A percentile compares a stretch with the other conserved stretches of the same genome.
Conservation (phyloP, 2,329 filamentous ascomycete species). For the Nothomitra cinnamomea region DNA sequence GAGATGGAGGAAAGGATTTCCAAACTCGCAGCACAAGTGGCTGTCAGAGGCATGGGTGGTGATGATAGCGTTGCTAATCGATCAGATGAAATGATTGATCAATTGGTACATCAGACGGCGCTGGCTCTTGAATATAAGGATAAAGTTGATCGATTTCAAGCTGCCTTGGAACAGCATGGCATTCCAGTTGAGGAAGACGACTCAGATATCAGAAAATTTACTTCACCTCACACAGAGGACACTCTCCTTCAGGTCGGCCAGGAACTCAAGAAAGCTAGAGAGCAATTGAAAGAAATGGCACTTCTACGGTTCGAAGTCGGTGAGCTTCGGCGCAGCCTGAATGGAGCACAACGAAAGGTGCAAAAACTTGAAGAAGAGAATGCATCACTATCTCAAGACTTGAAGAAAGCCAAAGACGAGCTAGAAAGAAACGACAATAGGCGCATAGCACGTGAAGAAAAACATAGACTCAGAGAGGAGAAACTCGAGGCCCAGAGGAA, state of each 20-base stretch:
- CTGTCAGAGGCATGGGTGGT: conserved; percentile 21
- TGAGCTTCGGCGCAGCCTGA: conserved; percentile 33
- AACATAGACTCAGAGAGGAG: conserved; percentile 2
- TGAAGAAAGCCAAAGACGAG: conserved; percentile 15
- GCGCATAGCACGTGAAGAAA: conserved; percentile 1
- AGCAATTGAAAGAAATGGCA: conserved; percentile 35
- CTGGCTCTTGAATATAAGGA: conserved; percentile 40
- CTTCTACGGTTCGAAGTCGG: conserved; percentile 36
- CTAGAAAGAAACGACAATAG: background rate
- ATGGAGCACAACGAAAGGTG: conserved; percentile 28
- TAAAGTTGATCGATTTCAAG: conserved; percentile 42
- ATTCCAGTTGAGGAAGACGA: conserved; percentile 18
- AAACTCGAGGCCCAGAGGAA: conserved; percentile 1
- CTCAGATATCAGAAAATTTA: conserved; percentile 20
- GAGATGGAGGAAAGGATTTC: conserved; percentile 46
- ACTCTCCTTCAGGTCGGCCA: conserved; percentile 35
- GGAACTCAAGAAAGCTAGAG: conserved; percentile 36
- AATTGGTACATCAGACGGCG: conserved; percentile 40
- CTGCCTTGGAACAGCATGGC: conserved; percentile 28
- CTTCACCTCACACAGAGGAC: conserved; percentile 34
- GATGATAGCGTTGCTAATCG: conserved; percentile 29
- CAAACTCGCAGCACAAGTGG: conserved; percentile 38
- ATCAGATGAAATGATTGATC: conserved; percentile 25
- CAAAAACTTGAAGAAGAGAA: conserved; percentile 22
- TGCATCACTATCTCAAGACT: conserved; percentile 12